Percentiles rank a stretch among this genome's conserved stretches.
Conservation (phyloP, 2,329 filamentous ascomycete species). For the Chrysosporium queenslandicum region DNA sequence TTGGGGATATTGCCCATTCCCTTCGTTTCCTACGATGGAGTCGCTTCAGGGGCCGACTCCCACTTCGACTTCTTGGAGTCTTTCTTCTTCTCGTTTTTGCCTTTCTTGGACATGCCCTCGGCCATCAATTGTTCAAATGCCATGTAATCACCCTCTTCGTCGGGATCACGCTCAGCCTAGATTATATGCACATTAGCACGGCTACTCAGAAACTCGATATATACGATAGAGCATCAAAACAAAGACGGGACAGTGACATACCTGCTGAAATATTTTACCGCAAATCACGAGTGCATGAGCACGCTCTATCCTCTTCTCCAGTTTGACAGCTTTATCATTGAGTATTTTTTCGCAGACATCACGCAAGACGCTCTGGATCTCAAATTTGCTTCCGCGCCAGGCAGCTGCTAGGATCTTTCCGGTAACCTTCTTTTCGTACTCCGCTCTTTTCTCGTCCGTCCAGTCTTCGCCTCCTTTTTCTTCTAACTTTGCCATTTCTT, state of each 20-base stretch:
- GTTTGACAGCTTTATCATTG: conserved; percentile 64
- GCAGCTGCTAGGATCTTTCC: conserved; percentile 96
- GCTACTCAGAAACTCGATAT: not conserved
- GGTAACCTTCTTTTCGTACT: conserved; percentile 91
- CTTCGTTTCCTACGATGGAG: not conserved
- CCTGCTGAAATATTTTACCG: conserved; percentile 81
- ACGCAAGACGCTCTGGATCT: conserved; percentile 90
- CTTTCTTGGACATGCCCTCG: conserved; percentile 91
- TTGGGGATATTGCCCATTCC: not conserved
- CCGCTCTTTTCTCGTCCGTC: conserved; percentile 93
- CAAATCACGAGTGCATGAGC: conserved; percentile 82
- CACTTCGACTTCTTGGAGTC: conserved; percentile 7
- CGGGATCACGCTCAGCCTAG: conserved; percentile 76
- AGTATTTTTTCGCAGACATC: conserved; percentile 89
- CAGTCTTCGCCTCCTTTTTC: conserved; percentile 91
- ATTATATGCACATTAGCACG: conserved; percentile 15
- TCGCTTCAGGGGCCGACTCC: conserved; percentile 24
- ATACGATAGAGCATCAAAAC: not conserved
- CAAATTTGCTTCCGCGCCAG: conserved; percentile 92
- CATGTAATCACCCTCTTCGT: conserved; percentile 98
- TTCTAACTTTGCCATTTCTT: conserved; percentile 96
- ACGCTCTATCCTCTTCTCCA: conserved; percentile 79
- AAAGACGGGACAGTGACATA: conserved; percentile 35
- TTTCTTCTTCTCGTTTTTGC: conserved; percentile 61
- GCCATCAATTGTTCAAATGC: conserved; percentile 97